Conservation (phyloP, 768 basidiomycete species). For the Russula ochroleuca region DNA sequence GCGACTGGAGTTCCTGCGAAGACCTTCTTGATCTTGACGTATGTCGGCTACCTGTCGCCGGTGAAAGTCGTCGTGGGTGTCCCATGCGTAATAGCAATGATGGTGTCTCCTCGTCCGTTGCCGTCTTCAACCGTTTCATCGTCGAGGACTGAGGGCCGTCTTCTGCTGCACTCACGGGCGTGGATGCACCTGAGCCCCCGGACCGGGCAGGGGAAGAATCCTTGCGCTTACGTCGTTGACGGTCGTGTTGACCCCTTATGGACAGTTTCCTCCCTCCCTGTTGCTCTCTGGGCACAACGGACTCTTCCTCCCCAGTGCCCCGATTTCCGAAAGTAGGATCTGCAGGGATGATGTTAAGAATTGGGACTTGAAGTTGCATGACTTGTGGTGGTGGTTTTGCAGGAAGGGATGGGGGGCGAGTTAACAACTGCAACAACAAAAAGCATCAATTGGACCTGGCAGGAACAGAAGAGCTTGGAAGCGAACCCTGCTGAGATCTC, state of each 20-base stretch:
- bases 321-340: not conserved
- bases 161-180: slow-evolving; percentile 1
- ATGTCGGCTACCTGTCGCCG: not conserved
- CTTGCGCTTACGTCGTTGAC: slow-evolving; percentile 14
- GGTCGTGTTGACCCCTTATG: slow-evolving; percentile 19
- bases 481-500: slow-evolving; percentile 28
- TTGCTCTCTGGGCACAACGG: not conserved
- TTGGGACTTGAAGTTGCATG: not conserved
- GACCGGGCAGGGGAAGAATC: not conserved
- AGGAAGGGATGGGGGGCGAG: not conserved
- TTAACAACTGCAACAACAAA: slow-evolving; percentile 10
- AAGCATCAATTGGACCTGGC: not conserved
- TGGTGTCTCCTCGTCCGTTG: slow-evolving; percentile 12
- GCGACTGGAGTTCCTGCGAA: not conserved
- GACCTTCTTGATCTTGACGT: slow-evolving; percentile 9
- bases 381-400: slow-evolving; percentile 8
- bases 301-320: slow-evolving; percentile 4
- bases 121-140: slow-evolving; percentile 15
- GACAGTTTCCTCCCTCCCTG: slow-evolving; percentile 8
- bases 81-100: slow-evolving; percentile 21
- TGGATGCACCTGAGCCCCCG: slow-evolving; percentile 1
- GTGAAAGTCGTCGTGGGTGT: not conserved
- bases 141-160: not conserved
- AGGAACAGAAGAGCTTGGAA: slow-evolving; percentile 1
- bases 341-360: not conserved